These are phyloP conservation scores for Cyclotella sp. DNA, from an alignment of 108 stramenopile genomes.

Conservation along the genomic window DNA sequence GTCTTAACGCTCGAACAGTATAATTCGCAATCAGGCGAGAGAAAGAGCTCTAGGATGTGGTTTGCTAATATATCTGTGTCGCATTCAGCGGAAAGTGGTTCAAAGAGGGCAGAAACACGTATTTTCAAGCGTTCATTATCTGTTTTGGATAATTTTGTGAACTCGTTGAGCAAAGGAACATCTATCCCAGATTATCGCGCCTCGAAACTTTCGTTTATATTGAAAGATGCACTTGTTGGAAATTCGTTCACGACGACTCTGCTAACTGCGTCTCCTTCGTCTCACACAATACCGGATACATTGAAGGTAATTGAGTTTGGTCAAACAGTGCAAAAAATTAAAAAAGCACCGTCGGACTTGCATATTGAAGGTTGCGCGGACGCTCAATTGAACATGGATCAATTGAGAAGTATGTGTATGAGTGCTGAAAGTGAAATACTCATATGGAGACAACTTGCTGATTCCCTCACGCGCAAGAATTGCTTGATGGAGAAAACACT, in stretches of 20 bases:
- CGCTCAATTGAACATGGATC: background rate
- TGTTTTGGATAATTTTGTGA: conserved; percentile 13
- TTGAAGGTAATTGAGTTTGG: conserved; percentile 21
- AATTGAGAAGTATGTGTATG: conserved; percentile 13
- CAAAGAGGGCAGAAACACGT: conserved; percentile 1
- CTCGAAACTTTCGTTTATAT: conserved; percentile 18
- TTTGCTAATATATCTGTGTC: conserved; percentile 7
- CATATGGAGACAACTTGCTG: background rate
- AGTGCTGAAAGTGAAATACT: conserved; percentile 2
- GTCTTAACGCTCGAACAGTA: conserved; percentile 14
- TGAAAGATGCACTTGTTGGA: conserved; percentile 25
- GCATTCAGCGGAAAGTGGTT: background rate
- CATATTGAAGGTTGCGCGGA: background rate
- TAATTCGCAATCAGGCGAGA: background rate
- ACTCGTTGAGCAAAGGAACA: background rate
- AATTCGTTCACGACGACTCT: conserved; percentile 17
- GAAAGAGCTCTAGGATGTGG: conserved; percentile 8
- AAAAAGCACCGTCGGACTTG: background rate
- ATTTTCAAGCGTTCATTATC: conserved; percentile 1
- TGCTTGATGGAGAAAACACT: background rate
- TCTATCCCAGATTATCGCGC: background rate
- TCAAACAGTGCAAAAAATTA: conserved; percentile 12
- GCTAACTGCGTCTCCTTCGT: conserved; percentile 21
- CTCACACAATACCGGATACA: conserved; percentile 8
- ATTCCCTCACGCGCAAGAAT: background rate